Conservation (phyloP, 129 eudicot genomes). For the Saposhnikovia divaricata region DNA sequence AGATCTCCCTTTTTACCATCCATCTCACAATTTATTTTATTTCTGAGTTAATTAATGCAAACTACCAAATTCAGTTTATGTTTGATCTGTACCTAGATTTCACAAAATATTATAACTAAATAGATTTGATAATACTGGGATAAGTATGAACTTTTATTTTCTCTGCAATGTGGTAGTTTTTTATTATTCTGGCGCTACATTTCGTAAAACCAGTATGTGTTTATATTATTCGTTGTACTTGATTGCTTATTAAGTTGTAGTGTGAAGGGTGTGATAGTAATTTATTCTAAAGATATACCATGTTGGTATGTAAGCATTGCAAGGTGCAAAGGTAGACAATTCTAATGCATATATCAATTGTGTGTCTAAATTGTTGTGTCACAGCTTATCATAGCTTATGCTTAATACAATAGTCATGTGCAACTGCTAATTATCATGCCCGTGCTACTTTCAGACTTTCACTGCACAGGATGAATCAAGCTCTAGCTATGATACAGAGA, state of each 20-base stretch:
- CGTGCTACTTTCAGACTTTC: not conserved
- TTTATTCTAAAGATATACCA: too few relatives aligned
- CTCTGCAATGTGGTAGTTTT: not conserved
- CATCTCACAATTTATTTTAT: too few relatives aligned
- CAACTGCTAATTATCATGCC: not conserved
- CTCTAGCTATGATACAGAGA: not conserved
- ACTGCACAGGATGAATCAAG: slow-evolving; percentile 14
- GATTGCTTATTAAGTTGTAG: not conserved
- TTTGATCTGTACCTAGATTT: not conserved
- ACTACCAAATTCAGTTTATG: not conserved
- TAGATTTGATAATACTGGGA: not conserved
- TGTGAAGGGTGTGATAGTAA: not conserved
- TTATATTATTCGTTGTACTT: not conserved
- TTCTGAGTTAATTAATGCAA: not conserved
- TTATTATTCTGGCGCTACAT: not conserved
- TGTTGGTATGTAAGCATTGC: not conserved
- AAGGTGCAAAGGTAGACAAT: not conserved
- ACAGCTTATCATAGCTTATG: not conserved
- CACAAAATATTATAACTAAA: not conserved
- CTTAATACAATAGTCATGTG: not conserved
- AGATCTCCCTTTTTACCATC: not conserved
- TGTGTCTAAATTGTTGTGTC: not conserved
- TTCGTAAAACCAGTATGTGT: not conserved
- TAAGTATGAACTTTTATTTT: not conserved
- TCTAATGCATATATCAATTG: not conserved